Evolutionary conservation across 495 filamentous ascomycete species (phyloP).

Genomic region (Podospora anserina): DNA sequence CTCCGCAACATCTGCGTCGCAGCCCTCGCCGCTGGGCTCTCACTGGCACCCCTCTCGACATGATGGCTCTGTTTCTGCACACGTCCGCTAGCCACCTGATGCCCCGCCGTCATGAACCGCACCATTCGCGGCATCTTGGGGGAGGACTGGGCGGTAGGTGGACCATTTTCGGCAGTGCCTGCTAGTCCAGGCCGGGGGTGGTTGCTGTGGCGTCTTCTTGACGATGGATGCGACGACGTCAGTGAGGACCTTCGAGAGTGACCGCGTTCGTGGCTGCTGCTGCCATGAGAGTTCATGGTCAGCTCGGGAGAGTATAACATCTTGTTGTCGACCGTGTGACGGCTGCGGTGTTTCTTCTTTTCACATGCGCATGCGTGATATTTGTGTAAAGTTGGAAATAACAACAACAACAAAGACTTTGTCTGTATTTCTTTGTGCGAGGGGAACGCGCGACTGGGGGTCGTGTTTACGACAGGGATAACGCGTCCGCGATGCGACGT

Average conservation of each 20-base stretch:
- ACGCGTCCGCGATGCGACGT: constrained; percentile 2
- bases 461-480: constrained; percentile 7
- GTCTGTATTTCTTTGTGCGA: neutral
- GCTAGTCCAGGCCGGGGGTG: neutral
- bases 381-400: constrained; percentile 6
- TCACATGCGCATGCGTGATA: neutral
- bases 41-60: neutral
- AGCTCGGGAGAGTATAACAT: neutral
- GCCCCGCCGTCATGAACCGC: neutral
- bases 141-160: neutral
- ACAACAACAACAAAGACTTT: neutral
- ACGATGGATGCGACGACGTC: neutral
- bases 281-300: neutral
- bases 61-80: neutral
- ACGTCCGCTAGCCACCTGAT: neutral
- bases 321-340: neutral
- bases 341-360: neutral
- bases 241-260: neutral
- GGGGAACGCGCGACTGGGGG: constrained; percentile 1
- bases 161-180: neutral
- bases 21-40: constrained; percentile 1
- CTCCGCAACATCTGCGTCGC: constrained; percentile 1
- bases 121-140: neutral
- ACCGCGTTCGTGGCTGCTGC: neutral
- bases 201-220: neutral